These are phyloP conservation scores for Paratinospora sagittata DNA, from an alignment of 164 flowering plant genomes.

Conservation along the genomic window DNA sequence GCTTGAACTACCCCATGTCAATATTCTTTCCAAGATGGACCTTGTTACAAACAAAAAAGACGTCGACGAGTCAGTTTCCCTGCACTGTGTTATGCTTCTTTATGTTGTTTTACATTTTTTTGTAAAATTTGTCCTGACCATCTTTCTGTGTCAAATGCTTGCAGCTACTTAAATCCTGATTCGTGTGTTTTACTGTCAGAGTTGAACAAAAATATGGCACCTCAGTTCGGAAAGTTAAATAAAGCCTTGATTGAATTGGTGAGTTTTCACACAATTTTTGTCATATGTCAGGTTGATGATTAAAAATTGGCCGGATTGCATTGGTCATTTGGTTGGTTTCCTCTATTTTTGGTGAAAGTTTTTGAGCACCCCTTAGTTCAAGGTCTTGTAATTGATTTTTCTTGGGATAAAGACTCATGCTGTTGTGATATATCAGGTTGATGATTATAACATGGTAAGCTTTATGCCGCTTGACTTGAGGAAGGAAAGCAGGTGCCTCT, in stretches of 20 bases:
- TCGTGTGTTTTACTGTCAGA: conserved; percentile 58
- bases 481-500: conserved; percentile 45
- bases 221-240: conserved; percentile 77
- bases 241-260: conserved; percentile 84
- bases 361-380: neutral
- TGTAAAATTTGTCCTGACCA: neutral
- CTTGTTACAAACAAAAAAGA: conserved; percentile 73
- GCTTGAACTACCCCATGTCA: conserved; percentile 90
- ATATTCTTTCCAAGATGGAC: conserved; percentile 94
- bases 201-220: conserved; percentile 83
- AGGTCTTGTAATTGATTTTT: neutral
- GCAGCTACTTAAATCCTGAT: conserved; percentile 78
- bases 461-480: conserved; percentile 60
- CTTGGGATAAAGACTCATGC: neutral
- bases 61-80: conserved; percentile 53
- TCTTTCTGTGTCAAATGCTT: conserved; percentile 8
- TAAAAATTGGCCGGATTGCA: no score
- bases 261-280: conserved; percentile 23
- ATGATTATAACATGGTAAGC: conserved; percentile 63
- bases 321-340: no score
- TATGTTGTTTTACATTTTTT: conserved; percentile 2
- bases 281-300: no score
- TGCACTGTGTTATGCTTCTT: conserved; percentile 5
- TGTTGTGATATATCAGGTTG: conserved; percentile 32
- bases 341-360: neutral